Conservation (phyloP, 1,284 basidiomycete genomes). For the Sporisorium reilianum region DNA sequence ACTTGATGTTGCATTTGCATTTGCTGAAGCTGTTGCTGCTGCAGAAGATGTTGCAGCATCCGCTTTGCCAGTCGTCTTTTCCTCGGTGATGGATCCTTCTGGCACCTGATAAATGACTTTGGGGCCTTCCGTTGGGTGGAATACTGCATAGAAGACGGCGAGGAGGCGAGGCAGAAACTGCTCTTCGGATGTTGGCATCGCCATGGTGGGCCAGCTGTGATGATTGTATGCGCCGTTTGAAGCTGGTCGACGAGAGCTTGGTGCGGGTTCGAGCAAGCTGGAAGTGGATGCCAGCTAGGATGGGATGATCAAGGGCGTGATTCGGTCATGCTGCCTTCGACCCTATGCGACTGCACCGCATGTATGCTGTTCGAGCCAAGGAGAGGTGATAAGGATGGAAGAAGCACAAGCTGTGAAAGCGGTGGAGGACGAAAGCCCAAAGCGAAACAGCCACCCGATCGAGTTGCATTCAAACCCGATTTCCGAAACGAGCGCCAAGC, state of each 20-base stretch:
- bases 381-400: constrained; percentile 4
- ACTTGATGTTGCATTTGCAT: constrained; percentile 6
- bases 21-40: not conserved
- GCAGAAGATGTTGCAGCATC: constrained; percentile 8
- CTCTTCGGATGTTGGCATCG: constrained; percentile 53
- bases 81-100: constrained; percentile 73
- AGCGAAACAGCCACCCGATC: constrained; percentile 7
- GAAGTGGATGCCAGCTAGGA: not conserved
- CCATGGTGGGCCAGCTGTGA: constrained; percentile 18
- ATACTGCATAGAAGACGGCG: constrained; percentile 87
- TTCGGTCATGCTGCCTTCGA: not conserved
- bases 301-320: not conserved
- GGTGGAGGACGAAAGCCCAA: not conserved
- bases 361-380: not conserved
- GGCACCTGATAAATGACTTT: constrained; percentile 90
- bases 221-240: not conserved
- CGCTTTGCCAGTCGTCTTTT: constrained; percentile 12
- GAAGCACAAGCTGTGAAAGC: not conserved
- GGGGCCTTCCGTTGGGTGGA: constrained; percentile 83
- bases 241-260: not conserved
- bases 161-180: constrained; percentile 75
- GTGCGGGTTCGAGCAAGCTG: not conserved
- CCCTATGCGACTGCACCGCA: not conserved
- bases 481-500: not conserved
- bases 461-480: not conserved